A percentile compares a stretch with the other conserved stretches of the same genome.
These are phyloP conservation scores for Oryza glaberrima DNA, from an alignment of 176 grass and related monocot genomes.

Conservation along the genomic window DNA sequence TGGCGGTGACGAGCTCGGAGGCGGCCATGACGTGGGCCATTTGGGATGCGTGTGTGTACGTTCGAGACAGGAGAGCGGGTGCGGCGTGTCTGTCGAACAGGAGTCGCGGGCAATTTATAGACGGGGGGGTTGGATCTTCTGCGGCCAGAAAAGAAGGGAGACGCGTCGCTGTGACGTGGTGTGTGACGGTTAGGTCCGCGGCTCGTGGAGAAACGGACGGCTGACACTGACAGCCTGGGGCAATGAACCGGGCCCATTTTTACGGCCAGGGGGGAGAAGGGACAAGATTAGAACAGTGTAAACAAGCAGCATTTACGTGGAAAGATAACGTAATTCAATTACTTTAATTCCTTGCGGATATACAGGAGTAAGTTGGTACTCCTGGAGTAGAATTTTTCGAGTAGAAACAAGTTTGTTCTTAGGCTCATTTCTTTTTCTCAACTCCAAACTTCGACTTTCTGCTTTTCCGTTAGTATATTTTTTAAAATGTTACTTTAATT, in stretches of 20 bases:
- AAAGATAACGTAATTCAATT: background rate
- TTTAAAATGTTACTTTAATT: background rate
- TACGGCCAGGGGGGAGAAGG: conserved; percentile 38
- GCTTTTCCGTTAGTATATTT: too few relatives aligned
- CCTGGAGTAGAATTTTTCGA: too few relatives aligned
- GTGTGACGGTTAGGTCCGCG: background rate
- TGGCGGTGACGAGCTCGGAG: conserved; percentile 43
- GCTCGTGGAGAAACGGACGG: conserved; percentile 8
- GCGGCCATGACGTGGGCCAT: conserved; percentile 46
- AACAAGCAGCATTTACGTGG: background rate
- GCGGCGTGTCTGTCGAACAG: conserved; percentile 6
- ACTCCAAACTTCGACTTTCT: too few relatives aligned
- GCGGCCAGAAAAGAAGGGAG: background rate
- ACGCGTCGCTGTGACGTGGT: background rate
- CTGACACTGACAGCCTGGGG: conserved; percentile 20
- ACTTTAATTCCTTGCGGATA: background rate
- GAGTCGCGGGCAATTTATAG: conserved; percentile 45
- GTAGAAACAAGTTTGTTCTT: too few relatives aligned
- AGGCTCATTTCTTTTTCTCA: too few relatives aligned
- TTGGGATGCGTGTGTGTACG: conserved; percentile 21
- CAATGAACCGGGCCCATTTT: conserved; percentile 46
- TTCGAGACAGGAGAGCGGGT: conserved; percentile 14
- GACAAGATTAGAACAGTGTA: background rate
- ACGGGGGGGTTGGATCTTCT: conserved; percentile 14
- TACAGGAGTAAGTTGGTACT: too few relatives aligned